Percentiles rank a stretch among this genome's conserved stretches.
These are phyloP conservation scores for Amphibolis antarctica DNA, from an alignment of 106 monocot genomes.

Conservation along the genomic window DNA sequence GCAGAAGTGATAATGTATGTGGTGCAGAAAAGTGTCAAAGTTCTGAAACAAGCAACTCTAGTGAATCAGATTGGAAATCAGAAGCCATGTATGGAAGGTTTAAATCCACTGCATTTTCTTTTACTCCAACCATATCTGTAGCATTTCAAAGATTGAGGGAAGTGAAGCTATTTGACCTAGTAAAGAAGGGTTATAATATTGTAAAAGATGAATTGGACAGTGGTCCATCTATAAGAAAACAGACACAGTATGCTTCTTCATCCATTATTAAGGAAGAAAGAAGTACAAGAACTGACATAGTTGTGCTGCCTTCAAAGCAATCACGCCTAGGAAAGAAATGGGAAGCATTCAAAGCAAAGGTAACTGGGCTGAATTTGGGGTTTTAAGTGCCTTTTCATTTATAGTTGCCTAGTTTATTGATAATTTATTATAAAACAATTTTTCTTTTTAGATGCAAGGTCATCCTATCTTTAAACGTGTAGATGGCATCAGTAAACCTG, in stretches of 20 bases:
- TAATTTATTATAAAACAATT: background rate
- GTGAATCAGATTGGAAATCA: slow-evolving; percentile 30
- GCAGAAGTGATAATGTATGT: slow-evolving; percentile 15
- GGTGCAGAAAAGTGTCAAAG: slow-evolving; percentile 18
- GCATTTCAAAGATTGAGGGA: slow-evolving; percentile 58
- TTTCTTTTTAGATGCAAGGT: slow-evolving; percentile 58
- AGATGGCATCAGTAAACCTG: slow-evolving; percentile 63
- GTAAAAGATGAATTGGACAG: slow-evolving; percentile 72
- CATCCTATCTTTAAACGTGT: slow-evolving; percentile 67
- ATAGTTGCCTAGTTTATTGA: background rate
- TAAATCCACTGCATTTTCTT: slow-evolving; percentile 42
- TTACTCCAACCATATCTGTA: slow-evolving; percentile 47
- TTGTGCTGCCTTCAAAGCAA: slow-evolving; percentile 59
- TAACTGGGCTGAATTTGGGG: slow-evolving; percentile 3
- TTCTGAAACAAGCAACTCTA: slow-evolving; percentile 13
- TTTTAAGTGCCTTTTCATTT: background rate
- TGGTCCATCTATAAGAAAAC: slow-evolving; percentile 33
- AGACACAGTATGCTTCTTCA: slow-evolving; percentile 26
- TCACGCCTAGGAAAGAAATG: slow-evolving; percentile 75
- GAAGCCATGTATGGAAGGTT: slow-evolving; percentile 44
- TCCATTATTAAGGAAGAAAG: slow-evolving; percentile 35
- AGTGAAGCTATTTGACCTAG: slow-evolving; percentile 50
- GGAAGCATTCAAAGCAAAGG: slow-evolving; percentile 90
- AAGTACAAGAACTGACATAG: slow-evolving; percentile 78
- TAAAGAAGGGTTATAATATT: slow-evolving; percentile 64